Evolutionary conservation across 148 eudicot genomes (phyloP).

Genomic region (Nyssa sinensis): DNA sequence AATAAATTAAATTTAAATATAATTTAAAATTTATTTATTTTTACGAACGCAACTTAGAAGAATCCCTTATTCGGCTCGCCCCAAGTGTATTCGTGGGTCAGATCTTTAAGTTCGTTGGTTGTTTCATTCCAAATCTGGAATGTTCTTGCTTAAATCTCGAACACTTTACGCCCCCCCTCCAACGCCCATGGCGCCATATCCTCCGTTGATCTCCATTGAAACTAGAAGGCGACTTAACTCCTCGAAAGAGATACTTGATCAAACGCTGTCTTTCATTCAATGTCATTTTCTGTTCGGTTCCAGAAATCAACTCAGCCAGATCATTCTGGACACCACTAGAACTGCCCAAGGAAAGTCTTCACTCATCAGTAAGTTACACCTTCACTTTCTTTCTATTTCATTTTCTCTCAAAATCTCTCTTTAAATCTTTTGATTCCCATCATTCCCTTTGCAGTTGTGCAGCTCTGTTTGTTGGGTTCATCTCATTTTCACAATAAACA

Average conservation of each 20-base stretch:
- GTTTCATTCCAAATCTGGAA: not conserved
- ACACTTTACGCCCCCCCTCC: not conserved
- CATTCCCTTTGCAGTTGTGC: not conserved
- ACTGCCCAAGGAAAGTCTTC: too few species aligned
- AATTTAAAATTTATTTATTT: too few species aligned
- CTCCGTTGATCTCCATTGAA: not conserved
- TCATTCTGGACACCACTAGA: not conserved
- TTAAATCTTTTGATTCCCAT: not conserved
- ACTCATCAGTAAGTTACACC: not conserved
- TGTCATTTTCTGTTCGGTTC: not conserved
- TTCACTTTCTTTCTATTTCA: not conserved
- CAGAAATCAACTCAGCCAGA: not conserved
- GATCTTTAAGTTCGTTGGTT: not conserved
- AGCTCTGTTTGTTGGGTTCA: not conserved
- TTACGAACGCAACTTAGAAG: too few species aligned
- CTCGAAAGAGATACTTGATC: slow-evolving; percentile 18
- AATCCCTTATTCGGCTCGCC: too few species aligned
- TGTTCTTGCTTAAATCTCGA: not conserved
- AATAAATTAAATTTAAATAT: too few species aligned
- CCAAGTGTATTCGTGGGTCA: not conserved
- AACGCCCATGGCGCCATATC: not conserved
- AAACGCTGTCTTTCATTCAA: slow-evolving; percentile 9
- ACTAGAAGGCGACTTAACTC: too few species aligned
- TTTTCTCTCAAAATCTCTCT: not conserved
- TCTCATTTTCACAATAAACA: not conserved